These are phyloP conservation scores for Cucurbita ficifolia DNA, from an alignment of 306 rosid genomes.

Conservation along the genomic window DNA sequence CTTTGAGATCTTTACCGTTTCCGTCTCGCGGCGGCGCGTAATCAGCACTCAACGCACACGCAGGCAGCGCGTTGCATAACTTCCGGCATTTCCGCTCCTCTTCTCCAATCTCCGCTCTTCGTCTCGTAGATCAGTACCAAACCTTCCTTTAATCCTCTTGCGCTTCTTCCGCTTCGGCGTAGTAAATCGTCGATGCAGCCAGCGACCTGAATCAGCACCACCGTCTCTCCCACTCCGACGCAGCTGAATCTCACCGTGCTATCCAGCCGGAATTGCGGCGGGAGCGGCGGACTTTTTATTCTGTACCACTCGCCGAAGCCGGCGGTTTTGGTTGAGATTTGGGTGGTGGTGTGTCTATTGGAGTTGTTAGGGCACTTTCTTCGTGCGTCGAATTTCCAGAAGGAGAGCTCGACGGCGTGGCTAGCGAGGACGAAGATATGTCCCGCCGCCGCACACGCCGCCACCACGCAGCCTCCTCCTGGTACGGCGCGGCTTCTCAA, in stretches of 20 bases:
- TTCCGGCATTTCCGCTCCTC: conserved; percentile 40
- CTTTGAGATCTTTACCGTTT: too few relatives aligned
- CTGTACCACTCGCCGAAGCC: conserved; percentile 54
- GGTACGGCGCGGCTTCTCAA: conserved; percentile 46
- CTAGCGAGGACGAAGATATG: conserved; percentile 39
- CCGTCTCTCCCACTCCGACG: conserved; percentile 44
- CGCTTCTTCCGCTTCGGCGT: conserved; percentile 20
- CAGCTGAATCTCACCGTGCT: conserved; percentile 49
- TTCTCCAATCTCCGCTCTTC: conserved; percentile 30
- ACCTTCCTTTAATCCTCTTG: conserved; percentile 33
- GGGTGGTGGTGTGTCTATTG: background rate
- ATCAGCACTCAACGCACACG: conserved; percentile 44
- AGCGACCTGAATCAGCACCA: conserved; percentile 31
- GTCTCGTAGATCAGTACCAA: conserved; percentile 40
- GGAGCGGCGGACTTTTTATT: conserved; percentile 44
- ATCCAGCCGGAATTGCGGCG: conserved; percentile 39
- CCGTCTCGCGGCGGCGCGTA: background rate
- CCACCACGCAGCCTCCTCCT: conserved; percentile 61
- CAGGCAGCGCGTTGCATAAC: conserved; percentile 52
- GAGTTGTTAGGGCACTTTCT: conserved; percentile 4
- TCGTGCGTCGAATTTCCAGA: conserved; percentile 56
- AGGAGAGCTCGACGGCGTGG: conserved; percentile 56
- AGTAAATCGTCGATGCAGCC: conserved; percentile 31
- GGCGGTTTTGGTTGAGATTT: background rate
- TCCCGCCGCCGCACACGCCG: conserved; percentile 33